These are phyloP conservation scores for Camellia japonica DNA, from an alignment of 148 eudicot genomes.

Conservation along the genomic window DNA sequence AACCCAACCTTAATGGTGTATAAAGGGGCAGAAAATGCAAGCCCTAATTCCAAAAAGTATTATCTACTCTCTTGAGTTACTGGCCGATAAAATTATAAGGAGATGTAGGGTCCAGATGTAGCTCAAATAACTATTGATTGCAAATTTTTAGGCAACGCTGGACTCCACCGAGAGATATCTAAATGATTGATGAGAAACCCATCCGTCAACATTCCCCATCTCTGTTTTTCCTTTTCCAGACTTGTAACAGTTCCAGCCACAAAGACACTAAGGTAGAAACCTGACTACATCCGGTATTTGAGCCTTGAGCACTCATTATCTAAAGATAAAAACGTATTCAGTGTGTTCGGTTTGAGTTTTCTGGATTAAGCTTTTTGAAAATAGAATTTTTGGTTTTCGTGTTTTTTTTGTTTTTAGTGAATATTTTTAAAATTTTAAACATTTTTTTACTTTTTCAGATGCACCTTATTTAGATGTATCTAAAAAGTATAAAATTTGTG, in stretches of 20 bases:
- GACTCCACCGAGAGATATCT: constrained; percentile 22
- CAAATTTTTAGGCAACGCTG: constrained; percentile 30
- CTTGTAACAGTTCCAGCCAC: constrained; percentile 33
- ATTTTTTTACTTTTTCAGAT: no score
- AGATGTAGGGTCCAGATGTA: constrained; percentile 34
- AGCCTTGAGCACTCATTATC: not conserved
- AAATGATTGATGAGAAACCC: constrained; percentile 27
- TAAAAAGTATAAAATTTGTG: no score
- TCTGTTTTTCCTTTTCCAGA: constrained; percentile 32
- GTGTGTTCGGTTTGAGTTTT: no score
- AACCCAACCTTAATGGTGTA: not conserved
- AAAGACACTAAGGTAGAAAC: constrained; percentile 16
- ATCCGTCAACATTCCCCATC: constrained; percentile 3
- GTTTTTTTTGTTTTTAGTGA: no score
- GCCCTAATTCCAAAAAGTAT: not conserved
- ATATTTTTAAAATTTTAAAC: no score
- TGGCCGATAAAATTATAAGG: not conserved
- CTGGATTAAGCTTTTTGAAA: no score
- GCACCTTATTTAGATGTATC: no score
- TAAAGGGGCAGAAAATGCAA: not conserved
- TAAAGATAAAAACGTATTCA: not conserved
- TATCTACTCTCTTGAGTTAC: not conserved
- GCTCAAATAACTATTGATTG: constrained; percentile 21
- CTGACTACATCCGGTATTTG: constrained; percentile 29
- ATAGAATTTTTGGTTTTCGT: no score